Evolutionary conservation across 768 basidiomycete genomes (phyloP).

Genomic region (Termitomyces sp.): DNA sequence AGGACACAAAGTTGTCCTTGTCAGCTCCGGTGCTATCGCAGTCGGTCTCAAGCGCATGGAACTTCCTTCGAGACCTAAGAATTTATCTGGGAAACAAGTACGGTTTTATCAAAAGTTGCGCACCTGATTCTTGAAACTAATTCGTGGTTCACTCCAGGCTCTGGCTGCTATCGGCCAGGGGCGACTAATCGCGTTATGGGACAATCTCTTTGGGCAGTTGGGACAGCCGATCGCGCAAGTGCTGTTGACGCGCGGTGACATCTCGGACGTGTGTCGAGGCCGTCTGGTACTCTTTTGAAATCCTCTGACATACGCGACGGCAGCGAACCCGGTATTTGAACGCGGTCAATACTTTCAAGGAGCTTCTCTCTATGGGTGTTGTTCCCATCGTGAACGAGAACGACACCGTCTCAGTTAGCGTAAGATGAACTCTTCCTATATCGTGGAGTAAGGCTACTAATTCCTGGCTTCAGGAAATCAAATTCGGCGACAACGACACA

Average conservation of each 20-base stretch:
- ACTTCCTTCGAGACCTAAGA: conserved; percentile 73
- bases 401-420: conserved; percentile 96
- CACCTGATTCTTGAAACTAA: background rate
- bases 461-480: conserved; percentile 77
- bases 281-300: conserved; percentile 8
- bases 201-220: conserved; percentile 90
- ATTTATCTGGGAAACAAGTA: conserved; percentile 87
- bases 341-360: conserved; percentile 92
- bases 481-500: conserved; percentile 99
- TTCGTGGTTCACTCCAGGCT: conserved; percentile 48
- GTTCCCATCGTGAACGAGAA: conserved; percentile 99
- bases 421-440: conserved; percentile 35
- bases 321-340: conserved; percentile 95
- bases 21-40: conserved; percentile 96
- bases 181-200: conserved; percentile 92
- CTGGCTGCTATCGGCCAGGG: conserved; percentile 97
- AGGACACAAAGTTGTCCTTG: conserved; percentile 93
- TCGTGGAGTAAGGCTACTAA: background rate
- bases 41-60: conserved; percentile 93
- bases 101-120: conserved; percentile 15
- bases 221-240: conserved; percentile 96
- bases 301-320: conserved; percentile 16
- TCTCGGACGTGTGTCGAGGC: conserved; percentile 74
- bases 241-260: conserved; percentile 89
- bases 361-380: conserved; percentile 88